Evolutionary conservation across 805 yeast genomes (phyloP), one percentile per base, ranked within the genome.

Genomic region (Kodamaea hsintzibuensis): DNA sequence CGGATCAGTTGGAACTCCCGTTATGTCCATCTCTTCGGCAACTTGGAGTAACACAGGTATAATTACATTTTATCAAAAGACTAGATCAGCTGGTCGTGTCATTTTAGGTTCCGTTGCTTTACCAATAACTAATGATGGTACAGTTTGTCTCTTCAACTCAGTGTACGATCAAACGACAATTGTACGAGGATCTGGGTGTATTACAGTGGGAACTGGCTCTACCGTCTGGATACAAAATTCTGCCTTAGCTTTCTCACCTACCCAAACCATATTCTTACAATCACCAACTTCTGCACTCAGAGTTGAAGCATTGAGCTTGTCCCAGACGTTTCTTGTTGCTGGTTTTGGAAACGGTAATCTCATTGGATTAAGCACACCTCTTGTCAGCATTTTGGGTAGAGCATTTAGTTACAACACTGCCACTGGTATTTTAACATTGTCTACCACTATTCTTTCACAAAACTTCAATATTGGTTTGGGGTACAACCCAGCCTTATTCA

Each of bases 281-380:
- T 12, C 52, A 7, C 12, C 53, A 1, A 14, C 47, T 1, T 50
- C 61, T 2, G 6, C 51, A 13, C 35, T 59, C 9, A 42, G 53
- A 14, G 62, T 56, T 13, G 58, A 59, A 37, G 63, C 67, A 45
- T 57, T 60, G 48, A 58, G 58, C 48, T 49, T 52, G n/a, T 37
- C 56, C 10, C 65, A 62, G 55, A 57, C 63, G 27, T 60, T 56
- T 55, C 61, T 58, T 1, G 68, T 67, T 49, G 64, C 64, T 30
- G 70, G 70, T 13, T 67, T 59, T 56, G 72, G 72, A 52, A 58
- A 59, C 47, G 69, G 68, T 12, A 67, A 67, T 52, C 49, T 58
- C 17, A 47, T 65, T 37, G 57, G 60, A 57, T 48, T 54, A 19
- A 47, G 53, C 19, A 49, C 52, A 18, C 22, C 53, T 13, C 57